Base-by-base conservation (phyloP, 129 eudicot species). In the Cynara cardunculus region DNA sequence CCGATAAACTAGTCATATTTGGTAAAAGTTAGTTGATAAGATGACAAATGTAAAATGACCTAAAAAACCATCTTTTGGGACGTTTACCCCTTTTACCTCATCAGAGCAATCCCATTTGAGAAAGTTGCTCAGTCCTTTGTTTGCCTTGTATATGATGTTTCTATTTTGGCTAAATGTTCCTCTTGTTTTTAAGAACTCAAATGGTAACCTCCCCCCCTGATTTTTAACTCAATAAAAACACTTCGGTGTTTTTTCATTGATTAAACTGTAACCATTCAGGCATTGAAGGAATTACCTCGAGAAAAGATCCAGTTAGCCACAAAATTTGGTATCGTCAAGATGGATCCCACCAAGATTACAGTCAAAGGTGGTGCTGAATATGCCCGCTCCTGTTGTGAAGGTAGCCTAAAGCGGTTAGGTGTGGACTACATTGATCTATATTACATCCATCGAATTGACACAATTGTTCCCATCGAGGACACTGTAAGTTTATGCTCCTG, bases 251-350 rank as follows among this genome's bases (percentile, higher is more conserved):
- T 49, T 44, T 53, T 18, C 22, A 1, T 53, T 53, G 22, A 53
- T 53, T 26, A 64, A 24, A 24, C 16, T 41, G 24, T 16, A 73
- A 44, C 41, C 9, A 13, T 84, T 73, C 84, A 92, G 97, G 92
- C 90, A 76, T 77, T 92, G 78, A 92, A 85, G 85, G 80, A 86
- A 69, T 27, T 92, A 80, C 92, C 94, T 79, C 89, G 92, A 25
- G 90, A 88, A 39, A 82, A 88, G 78, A 88, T 92, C 75, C 94
- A 92, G 25, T 27, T 92, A 77, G 94, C 94, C 72, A 90, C 89
- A 70, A 92, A 92, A 81, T 92, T 88, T 41, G 97, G 97, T 53
- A 26, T 90, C 59, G 68, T 30, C 24, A 69, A 26, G 65, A 2
- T 61, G 1, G 89, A 84, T 0, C 30, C 78, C 41, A 79, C 79